Evolutionary conservation across 768 basidiomycete species (phyloP).

Genomic region (Tulasnella sp.): DNA sequence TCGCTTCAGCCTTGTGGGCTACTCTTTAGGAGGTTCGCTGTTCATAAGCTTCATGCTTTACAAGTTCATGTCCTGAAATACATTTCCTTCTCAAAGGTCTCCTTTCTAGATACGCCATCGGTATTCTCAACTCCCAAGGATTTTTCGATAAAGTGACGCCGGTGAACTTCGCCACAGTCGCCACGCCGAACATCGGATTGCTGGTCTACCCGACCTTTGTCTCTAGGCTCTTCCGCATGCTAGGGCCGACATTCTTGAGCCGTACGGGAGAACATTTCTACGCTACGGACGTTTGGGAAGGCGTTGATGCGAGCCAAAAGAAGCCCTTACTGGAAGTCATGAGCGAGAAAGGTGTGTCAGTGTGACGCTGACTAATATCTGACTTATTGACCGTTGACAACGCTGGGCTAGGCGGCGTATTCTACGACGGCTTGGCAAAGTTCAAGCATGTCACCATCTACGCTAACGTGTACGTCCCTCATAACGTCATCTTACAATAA

Average conservation of each 20-base stretch:
- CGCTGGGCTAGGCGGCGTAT: conserved; percentile 45
- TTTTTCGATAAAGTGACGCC: conserved; percentile 65
- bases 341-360: conserved; percentile 64
- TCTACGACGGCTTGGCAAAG: conserved; percentile 55
- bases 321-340: conserved; percentile 61
- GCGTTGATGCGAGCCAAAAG: conserved; percentile 33
- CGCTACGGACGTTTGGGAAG: conserved; percentile 47
- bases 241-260: conserved; percentile 62
- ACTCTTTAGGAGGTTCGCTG: conserved; percentile 74
- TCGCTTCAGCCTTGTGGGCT: conserved; percentile 65
- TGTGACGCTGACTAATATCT: too few species aligned
- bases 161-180: conserved; percentile 72
- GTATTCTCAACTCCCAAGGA: conserved; percentile 50
- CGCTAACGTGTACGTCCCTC: conserved; percentile 66
- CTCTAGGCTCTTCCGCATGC: conserved; percentile 38
- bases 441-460: conserved; percentile 68
- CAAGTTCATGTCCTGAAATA: too few species aligned
- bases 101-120: conserved; percentile 66
- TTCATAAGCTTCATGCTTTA: too few species aligned
- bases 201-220: conserved; percentile 49
- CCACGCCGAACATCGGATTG: conserved; percentile 75
- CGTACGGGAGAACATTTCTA: conserved; percentile 75
- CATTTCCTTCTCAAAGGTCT: too few species aligned
- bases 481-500: not conserved
- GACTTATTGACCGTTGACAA: too few species aligned